A percentile compares a stretch with the other conserved stretches of the same genome.
phyloP scores from a whole-genome alignment of 2,329 filamentous ascomycete species.

The Aspergillus fumigatiaffinis region DNA sequence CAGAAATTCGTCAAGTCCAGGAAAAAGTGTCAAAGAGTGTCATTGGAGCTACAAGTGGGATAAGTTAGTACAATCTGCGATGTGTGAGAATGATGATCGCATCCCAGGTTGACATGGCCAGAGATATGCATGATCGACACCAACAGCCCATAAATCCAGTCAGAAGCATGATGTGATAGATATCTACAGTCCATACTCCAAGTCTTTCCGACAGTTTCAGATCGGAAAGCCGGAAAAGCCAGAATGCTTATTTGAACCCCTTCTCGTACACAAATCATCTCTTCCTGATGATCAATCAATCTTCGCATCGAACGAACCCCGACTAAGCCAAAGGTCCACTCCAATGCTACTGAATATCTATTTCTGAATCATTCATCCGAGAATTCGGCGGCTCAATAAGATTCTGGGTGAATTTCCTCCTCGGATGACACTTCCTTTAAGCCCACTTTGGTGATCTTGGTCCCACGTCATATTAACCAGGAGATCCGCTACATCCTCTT shows the following conservation, averaged over 20 bases:
- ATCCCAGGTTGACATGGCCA: neutral
- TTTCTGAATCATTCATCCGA: neutral
- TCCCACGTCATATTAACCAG: neutral
- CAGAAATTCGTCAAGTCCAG: too few relatives aligned
- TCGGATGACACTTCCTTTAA: neutral
- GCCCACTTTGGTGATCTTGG: neutral
- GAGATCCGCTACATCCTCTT: neutral
- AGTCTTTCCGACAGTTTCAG: neutral
- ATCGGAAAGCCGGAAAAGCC: neutral
- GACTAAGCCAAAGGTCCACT: neutral
- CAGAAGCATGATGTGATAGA: too few relatives aligned
- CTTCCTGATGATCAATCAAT: neutral
- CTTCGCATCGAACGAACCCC: neutral
- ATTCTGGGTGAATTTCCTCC: neutral
- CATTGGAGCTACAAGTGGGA: neutral
- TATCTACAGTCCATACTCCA: neutral
- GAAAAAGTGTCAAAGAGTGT: too few relatives aligned
- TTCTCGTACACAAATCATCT: neutral
- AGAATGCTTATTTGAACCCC: neutral
- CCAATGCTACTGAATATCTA: neutral
- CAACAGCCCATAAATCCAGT: neutral
- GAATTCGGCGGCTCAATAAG: neutral
- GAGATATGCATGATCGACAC: neutral
- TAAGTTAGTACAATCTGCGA: neutral
- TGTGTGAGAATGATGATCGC: too few relatives aligned